A percentile compares a stretch with the other conserved stretches of the same genome.
Conservation (phyloP, 495 filamentous ascomycete species). For the Evernia prunastri region DNA sequence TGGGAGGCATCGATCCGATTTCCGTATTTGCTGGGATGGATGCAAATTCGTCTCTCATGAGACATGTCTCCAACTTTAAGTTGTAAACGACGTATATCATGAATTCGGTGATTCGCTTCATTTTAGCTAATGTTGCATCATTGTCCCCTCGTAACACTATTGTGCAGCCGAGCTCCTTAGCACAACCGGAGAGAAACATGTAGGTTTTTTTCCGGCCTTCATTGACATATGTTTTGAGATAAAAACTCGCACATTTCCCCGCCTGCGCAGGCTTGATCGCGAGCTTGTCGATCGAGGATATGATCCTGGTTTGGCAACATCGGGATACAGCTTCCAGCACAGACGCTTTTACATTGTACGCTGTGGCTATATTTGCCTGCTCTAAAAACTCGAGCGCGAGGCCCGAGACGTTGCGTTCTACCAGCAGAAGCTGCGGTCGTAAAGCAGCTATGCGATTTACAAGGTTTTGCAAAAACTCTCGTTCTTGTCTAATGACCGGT, state of each 20-base stretch:
- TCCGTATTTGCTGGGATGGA: constrained; percentile 64
- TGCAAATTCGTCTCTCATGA: constrained; percentile 94
- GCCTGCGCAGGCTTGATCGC: constrained; percentile 70
- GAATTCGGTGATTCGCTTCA: constrained; percentile 95
- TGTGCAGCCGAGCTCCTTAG: constrained; percentile 90
- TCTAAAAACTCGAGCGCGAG: constrained; percentile 81
- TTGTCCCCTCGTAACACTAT: constrained; percentile 85
- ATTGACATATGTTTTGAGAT: constrained; percentile 90
- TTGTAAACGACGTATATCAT: constrained; percentile 99
- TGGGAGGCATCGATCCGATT: constrained; percentile 25
- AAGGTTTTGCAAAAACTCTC: constrained; percentile 87
- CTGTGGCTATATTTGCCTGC: constrained; percentile 82
- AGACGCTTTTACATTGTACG: constrained; percentile 91
- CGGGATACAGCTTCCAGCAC: constrained; percentile 92
- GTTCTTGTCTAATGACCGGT: constrained; percentile 93
- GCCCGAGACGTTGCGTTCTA: constrained; percentile 84
- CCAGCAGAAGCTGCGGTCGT: constrained; percentile 75
- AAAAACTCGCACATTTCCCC: constrained; percentile 77
- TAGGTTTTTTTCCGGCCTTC: constrained; percentile 82
- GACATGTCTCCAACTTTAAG: constrained; percentile 86
- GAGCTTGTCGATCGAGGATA: constrained; percentile 93
- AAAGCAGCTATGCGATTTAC: constrained; percentile 86
- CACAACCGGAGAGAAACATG: constrained; percentile 88
- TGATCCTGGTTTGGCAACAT: constrained; percentile 82
- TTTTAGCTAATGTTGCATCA: constrained; percentile 57